Base-by-base conservation (phyloP, 1,284 basidiomycete species). In the Tilletia setariae region DNA sequence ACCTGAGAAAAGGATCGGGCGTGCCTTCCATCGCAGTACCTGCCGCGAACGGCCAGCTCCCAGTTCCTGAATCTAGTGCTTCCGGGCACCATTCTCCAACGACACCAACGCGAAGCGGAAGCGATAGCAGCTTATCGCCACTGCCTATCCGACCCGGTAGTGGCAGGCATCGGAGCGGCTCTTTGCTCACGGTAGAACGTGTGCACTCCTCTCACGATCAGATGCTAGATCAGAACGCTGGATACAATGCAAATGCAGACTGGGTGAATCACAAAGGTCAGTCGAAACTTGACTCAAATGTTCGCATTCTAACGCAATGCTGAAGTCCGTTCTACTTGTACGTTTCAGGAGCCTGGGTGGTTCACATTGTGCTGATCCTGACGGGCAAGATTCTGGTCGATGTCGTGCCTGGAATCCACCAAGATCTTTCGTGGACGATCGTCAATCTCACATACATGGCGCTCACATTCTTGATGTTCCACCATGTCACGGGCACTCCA, bases 261-360 rank as follows among this genome's bases (percentile, higher is more conserved):
- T 99, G 95, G 95, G 96, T 98, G 79, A 97, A 99, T 82, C 89
- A 91, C 72, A 98, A 98, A 85, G 95, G 94, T 93, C 67, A 19
- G 63, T 66, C 19, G 2, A 8, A 19, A n/a, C 19, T 23, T 19
- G 7, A 43, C 19, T 25, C 28, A 21, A 13, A 21, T 35, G 15
- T 16, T 44, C 6, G 51, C 42, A 8, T 2, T 42, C 42, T 3
- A 8, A 15, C 2, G 25, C 2, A 23, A 4, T 65, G 44, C 47
- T 25, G 9, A 23, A 19, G 25, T 69, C 56, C 46, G n/a, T 23
- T 63, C 19, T 8, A 49, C 7, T 23, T 1, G 13, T 15, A 25
- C 28, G 28, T 62, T 25, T 4, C 44, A 73, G 71, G 79, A 11
- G 95, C 96, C 72, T 98, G 95, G 95, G 86, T 95, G 76, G 98